Evolutionary conservation across 441 rosid species (phyloP), one percentile per base, ranked within the genome.

Genomic region (Syzygium malaccense): DNA sequence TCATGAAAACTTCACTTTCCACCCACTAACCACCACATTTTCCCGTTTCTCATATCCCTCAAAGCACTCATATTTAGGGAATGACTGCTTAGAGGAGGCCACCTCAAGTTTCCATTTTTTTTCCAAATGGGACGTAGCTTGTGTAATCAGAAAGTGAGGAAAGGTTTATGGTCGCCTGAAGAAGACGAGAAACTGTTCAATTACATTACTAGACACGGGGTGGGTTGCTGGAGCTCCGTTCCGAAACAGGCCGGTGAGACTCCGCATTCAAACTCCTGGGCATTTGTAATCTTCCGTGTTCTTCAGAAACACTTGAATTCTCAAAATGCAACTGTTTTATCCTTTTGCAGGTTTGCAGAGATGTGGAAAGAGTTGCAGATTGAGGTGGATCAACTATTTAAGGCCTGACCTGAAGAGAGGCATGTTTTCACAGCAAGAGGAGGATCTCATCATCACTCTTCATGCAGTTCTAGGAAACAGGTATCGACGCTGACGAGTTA

Each of bases 351-450:
- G 87, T 14, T 41, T 88, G 68, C 89, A 88, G 41, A 88, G 89
- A 64, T 88, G 89, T 68, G 89, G 89, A n/a, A 88, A 88, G 89
- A 88, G 89, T 55, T 88, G 89, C 20, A 68, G 89, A 37, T 86
- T 88, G 26, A 85, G 89, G 54, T 88, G 89, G 89, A 64, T 88
- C 49, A 88, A 88, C 87, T 88, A 88, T 79, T 68, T 88, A 25
- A 85, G 89, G 55, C 89, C 89, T 37, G 87, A 88, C 83, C 68
- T 88, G 37, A 88, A 88, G 85, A 88, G 87, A 60, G 89, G 89
- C 57, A 60, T 79, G 55, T 88, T 88, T 68, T 88, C 89, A 4
- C 87, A 62, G 20, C 84, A 85, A 25, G 89, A 88, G 84, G 89
- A 88, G 86, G 89, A 85, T 62, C 78, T 62, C 54, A 88, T 88